Evolutionary conservation across 75 land plant species (phyloP), one percentile per base, ranked within the genome.

Genomic region (Chamaecyparis obtusa): DNA sequence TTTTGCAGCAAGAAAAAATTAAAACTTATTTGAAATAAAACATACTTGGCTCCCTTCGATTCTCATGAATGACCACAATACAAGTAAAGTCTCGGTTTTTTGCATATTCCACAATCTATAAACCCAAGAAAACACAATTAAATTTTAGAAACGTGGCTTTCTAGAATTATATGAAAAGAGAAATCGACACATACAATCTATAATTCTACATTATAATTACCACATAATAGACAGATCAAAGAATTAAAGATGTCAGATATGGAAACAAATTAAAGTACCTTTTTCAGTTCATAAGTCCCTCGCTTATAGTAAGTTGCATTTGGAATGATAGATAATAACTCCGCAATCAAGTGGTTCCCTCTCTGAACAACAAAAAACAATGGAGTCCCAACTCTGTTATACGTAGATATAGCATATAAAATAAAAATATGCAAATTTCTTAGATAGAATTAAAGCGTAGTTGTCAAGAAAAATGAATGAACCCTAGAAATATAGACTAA

Each of bases 51-150:
- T 98, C 96, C 37, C 95, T 90, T 8, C 97, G 93, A 88, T 95
- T 95, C 43, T 93, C 92, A 71, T 98, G 99, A 54, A 93, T 93
- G 57, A 98, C 99, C 39, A 98, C 88, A 17, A 98, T 80, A 24
- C 94, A 91, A 35, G 99, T 96, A 89, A 98, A 98, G 30, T 96
- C 99, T 60, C 92, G 92, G 48, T 93, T 94, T 2, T 87, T 95
- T 3, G 98, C 99, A 90, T 96, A 95, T 57, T 97, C 95, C 49
- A 97, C 94, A 87, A 97, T 95, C 98, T 97, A 90, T 83, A 79
- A 56, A 41, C 87, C 81, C 57, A 86, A 87, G 78, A 14, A 32
- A 82, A 54, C 27, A 19, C 57, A 69, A 33, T 5, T 17, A 44
- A 43, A 43, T 21, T 46, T 46, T 46, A 46, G n/a, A 27, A 44